Percentiles rank a stretch among this genome's conserved stretches.
Conservation (phyloP, 345 rosid genomes). For the Microthlaspi erraticum region DNA sequence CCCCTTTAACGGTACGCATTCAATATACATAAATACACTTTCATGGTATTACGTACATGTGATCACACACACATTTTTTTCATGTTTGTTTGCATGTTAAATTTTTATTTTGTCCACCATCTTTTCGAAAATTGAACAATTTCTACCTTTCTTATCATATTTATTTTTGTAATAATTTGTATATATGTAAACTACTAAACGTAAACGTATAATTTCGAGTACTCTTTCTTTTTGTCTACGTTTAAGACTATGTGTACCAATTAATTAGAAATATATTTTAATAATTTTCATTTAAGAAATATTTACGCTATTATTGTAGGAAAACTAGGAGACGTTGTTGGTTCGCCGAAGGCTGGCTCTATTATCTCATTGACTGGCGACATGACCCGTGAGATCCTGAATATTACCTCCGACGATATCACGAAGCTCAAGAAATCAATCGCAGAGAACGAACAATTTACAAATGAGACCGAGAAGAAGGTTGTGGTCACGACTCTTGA, state of each 20-base stretch:
- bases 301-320: neutral
- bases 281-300: too few species aligned
- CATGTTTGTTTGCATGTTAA: too few species aligned
- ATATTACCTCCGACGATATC: constrained; percentile 39
- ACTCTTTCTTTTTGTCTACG: too few species aligned
- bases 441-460: constrained; percentile 11
- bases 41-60: neutral
- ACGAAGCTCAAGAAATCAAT: constrained; percentile 39
- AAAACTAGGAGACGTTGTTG: neutral
- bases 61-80: too few species aligned
- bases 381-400: constrained; percentile 41
- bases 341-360: neutral
- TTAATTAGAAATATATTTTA: too few species aligned
- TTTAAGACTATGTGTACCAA: too few species aligned
- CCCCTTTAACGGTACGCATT: constrained; percentile 11
- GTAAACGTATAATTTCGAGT: neutral
- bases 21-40: neutral
- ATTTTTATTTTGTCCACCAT: too few species aligned
- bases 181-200: too few species aligned
- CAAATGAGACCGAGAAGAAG: neutral
- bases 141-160: too few species aligned
- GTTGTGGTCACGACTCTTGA: constrained; percentile 48
- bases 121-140: too few species aligned
- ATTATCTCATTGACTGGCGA: constrained; percentile 32
- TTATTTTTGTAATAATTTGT: too few species aligned